phyloP scores from a whole-genome alignment of 345 rosid genomes.

The Sonneratia alba region DNA sequence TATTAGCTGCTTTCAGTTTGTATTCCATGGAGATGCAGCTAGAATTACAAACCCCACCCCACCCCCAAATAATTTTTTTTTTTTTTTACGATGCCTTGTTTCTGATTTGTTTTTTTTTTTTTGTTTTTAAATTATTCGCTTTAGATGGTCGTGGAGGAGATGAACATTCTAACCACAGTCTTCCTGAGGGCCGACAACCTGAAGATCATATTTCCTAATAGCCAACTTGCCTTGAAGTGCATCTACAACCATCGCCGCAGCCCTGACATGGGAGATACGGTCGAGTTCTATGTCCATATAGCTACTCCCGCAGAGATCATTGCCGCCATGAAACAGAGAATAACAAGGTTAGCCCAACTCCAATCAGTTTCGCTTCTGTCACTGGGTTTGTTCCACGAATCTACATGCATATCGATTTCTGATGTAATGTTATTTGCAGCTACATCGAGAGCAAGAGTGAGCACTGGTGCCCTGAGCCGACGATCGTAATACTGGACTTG shows the following conservation, averaged over 20 bases:
- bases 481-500: conserved; percentile 50
- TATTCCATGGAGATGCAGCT: background rate
- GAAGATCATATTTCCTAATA: conserved; percentile 26
- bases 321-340: conserved; percentile 24
- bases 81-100: background rate
- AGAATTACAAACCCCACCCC: too few relatives aligned
- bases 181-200: conserved; percentile 30
- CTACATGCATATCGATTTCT: background rate
- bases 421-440: conserved; percentile 18
- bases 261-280: conserved; percentile 37
- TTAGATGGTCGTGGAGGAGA: conserved; percentile 42
- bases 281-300: conserved; percentile 33
- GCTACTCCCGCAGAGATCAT: conserved; percentile 35
- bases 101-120: background rate
- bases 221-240: conserved; percentile 29
- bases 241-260: conserved; percentile 33
- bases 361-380: background rate
- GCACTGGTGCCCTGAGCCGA: conserved; percentile 64
- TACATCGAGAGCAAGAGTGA: conserved; percentile 63
- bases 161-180: conserved; percentile 34
- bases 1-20: background rate
- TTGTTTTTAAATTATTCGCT: background rate
- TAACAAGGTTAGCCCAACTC: conserved; percentile 12
- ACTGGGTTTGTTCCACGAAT: background rate
- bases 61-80: too few relatives aligned